Conservation (phyloP, 2,329 filamentous ascomycete genomes). For the Trichoderma koningiopsis region DNA sequence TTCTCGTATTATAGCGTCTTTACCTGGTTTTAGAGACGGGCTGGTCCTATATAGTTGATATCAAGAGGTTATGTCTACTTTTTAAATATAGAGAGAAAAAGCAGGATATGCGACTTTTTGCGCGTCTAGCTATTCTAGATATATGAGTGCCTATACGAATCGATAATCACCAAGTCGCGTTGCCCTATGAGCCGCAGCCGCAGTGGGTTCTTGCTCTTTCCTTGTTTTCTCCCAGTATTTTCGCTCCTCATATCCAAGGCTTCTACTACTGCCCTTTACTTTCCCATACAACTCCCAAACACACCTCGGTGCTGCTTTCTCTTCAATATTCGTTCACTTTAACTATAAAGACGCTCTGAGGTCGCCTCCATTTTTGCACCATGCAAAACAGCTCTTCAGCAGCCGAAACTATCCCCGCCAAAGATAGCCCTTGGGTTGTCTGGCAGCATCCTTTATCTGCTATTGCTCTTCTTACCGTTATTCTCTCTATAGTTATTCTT, state of each 20-base stretch:
- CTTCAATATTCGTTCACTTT: neutral
- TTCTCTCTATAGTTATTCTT: conserved; percentile 16
- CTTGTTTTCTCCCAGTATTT: neutral
- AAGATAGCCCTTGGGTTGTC: neutral
- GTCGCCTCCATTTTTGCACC: neutral
- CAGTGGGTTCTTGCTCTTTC: neutral
- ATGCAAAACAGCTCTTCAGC: conserved; percentile 3
- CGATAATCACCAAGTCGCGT: neutral
- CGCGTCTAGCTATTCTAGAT: neutral
- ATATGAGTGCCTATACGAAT: neutral
- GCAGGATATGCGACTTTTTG: neutral
- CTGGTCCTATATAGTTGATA: conserved; percentile 4
- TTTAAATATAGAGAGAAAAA: neutral
- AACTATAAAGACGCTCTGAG: neutral
- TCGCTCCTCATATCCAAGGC: neutral
- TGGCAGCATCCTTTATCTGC: conserved; percentile 21
- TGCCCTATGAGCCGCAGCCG: neutral
- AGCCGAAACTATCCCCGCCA: neutral
- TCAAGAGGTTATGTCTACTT: neutral
- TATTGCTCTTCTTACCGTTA: conserved; percentile 18
- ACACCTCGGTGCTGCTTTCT: neutral
- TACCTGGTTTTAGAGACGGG: neutral
- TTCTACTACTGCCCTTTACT: neutral
- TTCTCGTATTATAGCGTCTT: neutral
- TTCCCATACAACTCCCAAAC: neutral